phyloP scores from a whole-genome alignment of 306 rosid genomes.

The Ochetophila trinervis region DNA sequence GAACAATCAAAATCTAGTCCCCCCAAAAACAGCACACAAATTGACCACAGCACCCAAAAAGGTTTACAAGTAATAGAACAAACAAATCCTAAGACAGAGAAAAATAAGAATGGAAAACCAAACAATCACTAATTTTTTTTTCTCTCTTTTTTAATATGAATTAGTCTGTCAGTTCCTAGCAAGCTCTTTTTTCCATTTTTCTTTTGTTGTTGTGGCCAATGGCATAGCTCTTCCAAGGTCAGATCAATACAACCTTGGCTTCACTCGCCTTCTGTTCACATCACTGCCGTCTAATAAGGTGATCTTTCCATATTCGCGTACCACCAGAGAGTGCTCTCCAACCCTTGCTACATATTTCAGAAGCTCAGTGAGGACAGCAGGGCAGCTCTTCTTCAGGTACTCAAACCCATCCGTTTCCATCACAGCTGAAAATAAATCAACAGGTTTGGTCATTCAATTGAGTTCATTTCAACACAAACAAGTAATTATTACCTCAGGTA shows the following conservation, averaged over 20 bases:
- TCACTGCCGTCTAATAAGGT: conserved; percentile 58
- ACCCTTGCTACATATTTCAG: conserved; percentile 49
- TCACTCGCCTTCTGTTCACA: conserved; percentile 74
- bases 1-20: background rate
- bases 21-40: conserved; percentile 16
- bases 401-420: conserved; percentile 84
- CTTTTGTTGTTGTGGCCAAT: background rate
- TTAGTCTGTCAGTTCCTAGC: conserved; percentile 27
- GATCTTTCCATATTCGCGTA: conserved; percentile 32
- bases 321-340: conserved; percentile 42
- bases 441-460: background rate
- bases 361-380: conserved; percentile 58
- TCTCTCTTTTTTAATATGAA: conserved; percentile 6
- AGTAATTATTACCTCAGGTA: background rate
- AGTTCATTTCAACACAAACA: background rate
- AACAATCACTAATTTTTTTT: conserved; percentile 13
- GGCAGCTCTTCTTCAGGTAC: conserved; percentile 75
- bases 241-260: conserved; percentile 57
- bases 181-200: background rate
- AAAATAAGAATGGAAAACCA: background rate
- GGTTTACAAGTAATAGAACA: conserved; percentile 2
- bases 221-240: conserved; percentile 16
- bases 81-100: background rate
- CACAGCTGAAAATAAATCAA: conserved; percentile 61
- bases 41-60: background rate